Conservation (phyloP, 768 basidiomycete genomes). For the Termitomyces sp. region DNA sequence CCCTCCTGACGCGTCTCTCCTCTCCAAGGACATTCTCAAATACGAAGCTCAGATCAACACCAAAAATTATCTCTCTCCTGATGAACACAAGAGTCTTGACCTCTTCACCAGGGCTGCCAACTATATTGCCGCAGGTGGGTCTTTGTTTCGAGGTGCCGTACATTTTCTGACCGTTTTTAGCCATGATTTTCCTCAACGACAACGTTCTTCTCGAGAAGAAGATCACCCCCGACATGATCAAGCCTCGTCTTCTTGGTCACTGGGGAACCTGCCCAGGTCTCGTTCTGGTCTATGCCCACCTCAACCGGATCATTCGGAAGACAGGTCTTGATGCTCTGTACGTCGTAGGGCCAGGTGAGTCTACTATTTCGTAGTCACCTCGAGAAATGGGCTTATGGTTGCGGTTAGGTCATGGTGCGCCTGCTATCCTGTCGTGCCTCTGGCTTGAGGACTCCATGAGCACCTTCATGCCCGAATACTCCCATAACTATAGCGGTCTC, state of each 20-base stretch:
- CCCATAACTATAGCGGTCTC: slow-evolving; percentile 57
- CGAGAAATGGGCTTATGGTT: neutral
- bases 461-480: slow-evolving; percentile 55
- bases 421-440: slow-evolving; percentile 80
- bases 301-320: slow-evolving; percentile 62
- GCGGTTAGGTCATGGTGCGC: slow-evolving; percentile 72
- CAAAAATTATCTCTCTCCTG: slow-evolving; percentile 42
- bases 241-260: slow-evolving; percentile 77
- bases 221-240: slow-evolving; percentile 69
- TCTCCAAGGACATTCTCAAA: slow-evolving; percentile 57
- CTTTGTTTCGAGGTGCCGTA: neutral
- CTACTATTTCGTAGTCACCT: neutral
- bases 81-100: slow-evolving; percentile 52
- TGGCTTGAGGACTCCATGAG: slow-evolving; percentile 81
- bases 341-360: slow-evolving; percentile 73
- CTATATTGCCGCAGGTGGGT: slow-evolving; percentile 68
- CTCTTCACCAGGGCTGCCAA: slow-evolving; percentile 62
- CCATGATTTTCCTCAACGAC: slow-evolving; percentile 82
- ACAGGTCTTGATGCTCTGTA: slow-evolving; percentile 65
- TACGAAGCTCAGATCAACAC: slow-evolving; percentile 47
- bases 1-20: slow-evolving; percentile 64
- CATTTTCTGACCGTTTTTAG: slow-evolving; percentile 30
- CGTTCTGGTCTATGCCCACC: slow-evolving; percentile 67
- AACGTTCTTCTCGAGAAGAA: slow-evolving; percentile 66
- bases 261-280: slow-evolving; percentile 87